Evolutionary conservation across 2,329 filamentous ascomycete species (phyloP), one percentile per base, ranked within the genome.

Genomic region (Neophaeococcomyces mojaviensis): DNA sequence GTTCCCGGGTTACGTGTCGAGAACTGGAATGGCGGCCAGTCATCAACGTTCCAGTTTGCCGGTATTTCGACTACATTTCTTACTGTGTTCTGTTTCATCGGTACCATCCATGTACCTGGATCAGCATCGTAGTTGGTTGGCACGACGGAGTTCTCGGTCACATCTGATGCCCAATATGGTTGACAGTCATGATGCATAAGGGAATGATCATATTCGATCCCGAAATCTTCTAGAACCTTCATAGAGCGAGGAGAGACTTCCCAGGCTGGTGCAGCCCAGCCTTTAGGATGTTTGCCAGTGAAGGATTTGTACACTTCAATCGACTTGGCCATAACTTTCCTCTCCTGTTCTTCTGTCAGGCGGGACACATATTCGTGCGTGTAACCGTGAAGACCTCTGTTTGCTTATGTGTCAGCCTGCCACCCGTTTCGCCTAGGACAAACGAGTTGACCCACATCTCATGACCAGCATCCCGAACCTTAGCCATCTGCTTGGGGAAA

Each of bases 161-260:
- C 24, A 28, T 28, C 24, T 6, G 24, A 28, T 10, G 24, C 24
- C 24, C 33, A 43, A 16, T 43, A 43, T 13, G 22, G 39, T 12
- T 43, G 67, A 12, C 64, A 64, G 54, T 72, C 70, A 53, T 72
- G 68, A 51, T 72, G 69, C 68, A 72, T 69, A 56, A 72, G 69
- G 2, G 63, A 67, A 52, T 72, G 69, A 52, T 72, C 70, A 54
- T 72, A 72, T 39, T 67, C 51, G 15, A 71, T 65, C 0, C 67
- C 68, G 32, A 61, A 60, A 15, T 67, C 64, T 47, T 70, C 63
- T 10, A 72, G 55, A 22, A 68, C 57, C 16, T 61, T 58, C 16
- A 71, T 63, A 2, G 64, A 63, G 36, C 66, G 59, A 18, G 55
- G 57, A 13, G 59, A 63, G 1, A 66, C 65, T 16, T 58, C 59